Evolutionary conservation across 2,329 filamentous ascomycete species (phyloP), one percentile per base, ranked within the genome.

Genomic region (Alternaria rosae): DNA sequence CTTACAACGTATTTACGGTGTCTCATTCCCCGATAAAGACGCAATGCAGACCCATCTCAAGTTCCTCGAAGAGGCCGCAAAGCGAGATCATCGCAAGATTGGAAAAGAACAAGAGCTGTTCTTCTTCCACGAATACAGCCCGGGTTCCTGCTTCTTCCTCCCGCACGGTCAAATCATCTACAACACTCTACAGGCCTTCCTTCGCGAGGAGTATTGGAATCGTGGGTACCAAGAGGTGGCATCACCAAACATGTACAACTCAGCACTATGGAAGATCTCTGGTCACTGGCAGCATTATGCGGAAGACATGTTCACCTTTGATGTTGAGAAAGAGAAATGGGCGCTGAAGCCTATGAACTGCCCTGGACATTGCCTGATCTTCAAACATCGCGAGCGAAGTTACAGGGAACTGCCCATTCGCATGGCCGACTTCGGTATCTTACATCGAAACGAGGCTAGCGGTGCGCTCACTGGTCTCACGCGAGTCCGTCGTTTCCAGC

Each of bases 281-380:
- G 95, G 95, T 52, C 95, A 98, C 80, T 97, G 94, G 94, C 88
- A 91, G 62, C 74, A 94, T 77, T 95, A 97, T 84, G 88, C 93
- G 76, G 94, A 98, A 67, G 94, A 97, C 82, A 98, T 98, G 94
- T 93, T 93, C 80, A 89, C 89, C n/a, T 89, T 97, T 70, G 84
- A 88, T 47, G 84, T 91, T 30, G 94, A 97, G 79, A 97, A 97
- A 84, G 91, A 91, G 66, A 85, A 89, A 68, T 93, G 90, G 84
- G 93, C 89, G 15, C 83, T 98, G 54, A 98, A 98, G 83, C 94
- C 94, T 26, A 98, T 98, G 95, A 98, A 98, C 83, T 99, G 95
- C 82, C 95, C 95, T 5, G 93, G 93, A 26, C 94, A 98, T 81
- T 96, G 92, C 80, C 83, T 95, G 68, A 91, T 97, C 74, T 97